phyloP scores from a whole-genome alignment of 1,284 basidiomycete genomes.

The Vanrija humicola region DNA sequence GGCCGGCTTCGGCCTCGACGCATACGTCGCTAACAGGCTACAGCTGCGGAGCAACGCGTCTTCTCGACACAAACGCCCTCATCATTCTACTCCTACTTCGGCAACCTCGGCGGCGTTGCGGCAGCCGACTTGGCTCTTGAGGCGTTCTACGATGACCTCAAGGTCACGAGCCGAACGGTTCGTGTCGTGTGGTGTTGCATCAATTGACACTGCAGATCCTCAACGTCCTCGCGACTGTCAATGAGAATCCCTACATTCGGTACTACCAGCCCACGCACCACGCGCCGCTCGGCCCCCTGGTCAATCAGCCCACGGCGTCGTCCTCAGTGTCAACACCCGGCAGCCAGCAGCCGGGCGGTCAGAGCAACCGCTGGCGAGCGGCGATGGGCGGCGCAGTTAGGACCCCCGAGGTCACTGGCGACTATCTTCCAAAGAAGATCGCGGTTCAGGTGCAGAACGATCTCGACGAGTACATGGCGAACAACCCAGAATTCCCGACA shows the following conservation, averaged over 20 bases:
- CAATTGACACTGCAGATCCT: slow-evolving; percentile 59
- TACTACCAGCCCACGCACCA: slow-evolving; percentile 87
- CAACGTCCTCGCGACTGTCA: slow-evolving; percentile 84
- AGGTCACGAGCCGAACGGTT: slow-evolving; percentile 56
- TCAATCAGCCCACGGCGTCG: slow-evolving; percentile 6
- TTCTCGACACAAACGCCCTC: slow-evolving; percentile 73
- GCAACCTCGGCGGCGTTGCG: slow-evolving; percentile 67
- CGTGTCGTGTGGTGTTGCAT: slow-evolving; percentile 22
- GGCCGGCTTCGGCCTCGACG: slow-evolving; percentile 2
- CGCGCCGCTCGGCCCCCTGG: slow-evolving; percentile 77
- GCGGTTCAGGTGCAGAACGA: slow-evolving; percentile 76
- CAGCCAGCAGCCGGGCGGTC: slow-evolving; percentile 43
- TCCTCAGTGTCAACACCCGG: slow-evolving; percentile 5
- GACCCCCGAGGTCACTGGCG: slow-evolving; percentile 46
- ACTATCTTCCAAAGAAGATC: slow-evolving; percentile 68
- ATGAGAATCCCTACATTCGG: slow-evolving; percentile 90
- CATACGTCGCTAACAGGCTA: background rate
- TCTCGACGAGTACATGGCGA: slow-evolving; percentile 78
- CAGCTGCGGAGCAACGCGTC: slow-evolving; percentile 76
- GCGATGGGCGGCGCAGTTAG: slow-evolving; percentile 33
- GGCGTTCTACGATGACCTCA: slow-evolving; percentile 73
- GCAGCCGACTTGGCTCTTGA: slow-evolving; percentile 61
- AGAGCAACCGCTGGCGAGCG: slow-evolving; percentile 41
- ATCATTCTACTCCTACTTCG: slow-evolving; percentile 80
- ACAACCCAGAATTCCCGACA: slow-evolving; percentile 74